These are phyloP conservation scores for Fusarium sp. DNA, from an alignment of 2,329 filamentous ascomycete species.

Conservation along the genomic window DNA sequence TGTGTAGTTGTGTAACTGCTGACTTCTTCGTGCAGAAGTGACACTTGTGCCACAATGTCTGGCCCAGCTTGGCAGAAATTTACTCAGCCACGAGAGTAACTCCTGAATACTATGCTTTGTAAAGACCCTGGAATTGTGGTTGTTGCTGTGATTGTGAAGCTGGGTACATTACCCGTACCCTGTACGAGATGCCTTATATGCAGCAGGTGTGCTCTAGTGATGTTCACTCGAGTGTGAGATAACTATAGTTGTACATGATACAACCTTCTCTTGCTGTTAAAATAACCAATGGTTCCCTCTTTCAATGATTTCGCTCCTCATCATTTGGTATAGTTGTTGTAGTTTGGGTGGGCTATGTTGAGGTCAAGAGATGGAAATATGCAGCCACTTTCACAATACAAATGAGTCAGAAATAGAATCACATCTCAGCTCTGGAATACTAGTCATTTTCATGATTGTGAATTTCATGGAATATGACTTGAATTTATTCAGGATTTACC, in stretches of 20 bases:
- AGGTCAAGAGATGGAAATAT: background rate
- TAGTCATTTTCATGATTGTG: background rate
- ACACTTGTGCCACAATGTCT: background rate
- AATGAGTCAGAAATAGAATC: conserved; percentile 39
- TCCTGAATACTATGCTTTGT: background rate
- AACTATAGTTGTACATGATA: background rate
- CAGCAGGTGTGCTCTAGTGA: background rate
- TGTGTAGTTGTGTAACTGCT: background rate
- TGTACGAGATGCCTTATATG: background rate
- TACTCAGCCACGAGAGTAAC: background rate
- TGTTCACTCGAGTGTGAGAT: background rate
- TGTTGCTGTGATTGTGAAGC: background rate
- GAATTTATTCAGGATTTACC: background rate
- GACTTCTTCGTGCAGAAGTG: background rate
- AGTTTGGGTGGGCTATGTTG: background rate
- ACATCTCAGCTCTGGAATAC: background rate
- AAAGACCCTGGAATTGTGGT: background rate
- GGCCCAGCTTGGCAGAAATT: background rate
- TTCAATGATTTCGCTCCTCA: background rate
- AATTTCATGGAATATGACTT: background rate
- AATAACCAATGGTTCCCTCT: background rate
- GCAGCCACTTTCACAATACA: conserved; percentile 19
- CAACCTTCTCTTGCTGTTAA: background rate
- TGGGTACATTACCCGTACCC: conserved; percentile 3
- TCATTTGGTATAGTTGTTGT: background rate